Conservation (phyloP, 2,329 filamentous ascomycete species). For the Pyrenochaeta sp. region DNA sequence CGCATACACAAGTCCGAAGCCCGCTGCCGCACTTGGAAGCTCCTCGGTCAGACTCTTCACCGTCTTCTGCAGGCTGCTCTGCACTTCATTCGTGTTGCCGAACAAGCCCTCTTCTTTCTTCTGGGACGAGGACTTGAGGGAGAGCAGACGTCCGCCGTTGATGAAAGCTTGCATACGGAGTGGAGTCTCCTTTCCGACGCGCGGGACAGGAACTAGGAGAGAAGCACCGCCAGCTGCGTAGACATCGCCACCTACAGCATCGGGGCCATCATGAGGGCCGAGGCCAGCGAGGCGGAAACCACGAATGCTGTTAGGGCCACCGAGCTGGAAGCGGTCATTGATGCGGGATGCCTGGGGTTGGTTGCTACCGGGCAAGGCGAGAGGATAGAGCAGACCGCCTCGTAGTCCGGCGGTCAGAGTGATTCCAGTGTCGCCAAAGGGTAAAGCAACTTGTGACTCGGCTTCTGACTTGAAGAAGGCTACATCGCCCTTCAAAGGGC, state of each 20-base stretch:
- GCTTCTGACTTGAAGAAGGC: conserved; percentile 94
- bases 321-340: conserved; percentile 94
- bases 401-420: conserved; percentile 84
- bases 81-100: conserved; percentile 58
- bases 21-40: conserved; percentile 84
- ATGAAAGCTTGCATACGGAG: conserved; percentile 89
- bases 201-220: conserved; percentile 83
- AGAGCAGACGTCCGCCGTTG: conserved; percentile 86
- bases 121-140: conserved; percentile 67
- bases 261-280: conserved; percentile 83
- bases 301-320: conserved; percentile 91
- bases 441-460: conserved; percentile 78
- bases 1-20: conserved; percentile 91
- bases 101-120: conserved; percentile 54
- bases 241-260: conserved; percentile 89
- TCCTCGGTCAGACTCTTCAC: conserved; percentile 76
- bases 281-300: conserved; percentile 91
- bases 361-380: conserved; percentile 68
- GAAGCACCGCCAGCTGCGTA: conserved; percentile 91
- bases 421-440: conserved; percentile 78
- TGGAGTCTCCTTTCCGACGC: conserved; percentile 81
- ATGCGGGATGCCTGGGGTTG: conserved; percentile 75
- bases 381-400: conserved; percentile 82
- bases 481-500: conserved; percentile 84
- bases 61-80: conserved; percentile 66